Conservation (phyloP, 2,329 filamentous ascomycete genomes). For the Cladophialophora psammophila region DNA sequence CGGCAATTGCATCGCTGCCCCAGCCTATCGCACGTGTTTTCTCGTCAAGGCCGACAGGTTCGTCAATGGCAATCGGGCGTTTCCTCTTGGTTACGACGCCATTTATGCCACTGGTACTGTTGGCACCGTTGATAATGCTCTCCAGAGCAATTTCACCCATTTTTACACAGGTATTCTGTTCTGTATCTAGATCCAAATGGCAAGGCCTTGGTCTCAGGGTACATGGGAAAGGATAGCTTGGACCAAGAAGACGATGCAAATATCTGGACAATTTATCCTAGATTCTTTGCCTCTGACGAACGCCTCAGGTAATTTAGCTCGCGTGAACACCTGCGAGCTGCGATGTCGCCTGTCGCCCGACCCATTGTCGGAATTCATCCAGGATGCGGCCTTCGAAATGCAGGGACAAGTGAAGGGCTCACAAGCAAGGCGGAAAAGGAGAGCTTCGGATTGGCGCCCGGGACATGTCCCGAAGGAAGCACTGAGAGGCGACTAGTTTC, state of each 20-base stretch:
- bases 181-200: not conserved
- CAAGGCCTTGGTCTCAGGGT: not conserved
- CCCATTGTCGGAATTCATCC: not conserved
- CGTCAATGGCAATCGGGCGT: not conserved
- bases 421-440: not conserved
- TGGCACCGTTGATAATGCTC: not conserved
- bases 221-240: not conserved
- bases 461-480: not conserved
- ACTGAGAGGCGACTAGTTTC: not conserved
- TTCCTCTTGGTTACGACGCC: not conserved
- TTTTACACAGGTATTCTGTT: not conserved
- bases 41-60: not conserved
- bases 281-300: not conserved
- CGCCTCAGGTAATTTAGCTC: not conserved
- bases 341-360: not conserved
- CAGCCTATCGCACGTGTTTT: not conserved
- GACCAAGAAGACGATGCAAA: not conserved
- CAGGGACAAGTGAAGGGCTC: too few species aligned
- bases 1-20: not conserved
- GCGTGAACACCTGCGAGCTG: not conserved
- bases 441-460: not conserved
- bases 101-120: not conserved
- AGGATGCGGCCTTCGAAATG: not conserved
- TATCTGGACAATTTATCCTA: not conserved
- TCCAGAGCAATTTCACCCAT: not conserved